Percentiles rank a stretch among this genome's conserved stretches.
phyloP scores from a whole-genome alignment of 2,329 filamentous ascomycete genomes.

The Botrytis byssoidea region DNA sequence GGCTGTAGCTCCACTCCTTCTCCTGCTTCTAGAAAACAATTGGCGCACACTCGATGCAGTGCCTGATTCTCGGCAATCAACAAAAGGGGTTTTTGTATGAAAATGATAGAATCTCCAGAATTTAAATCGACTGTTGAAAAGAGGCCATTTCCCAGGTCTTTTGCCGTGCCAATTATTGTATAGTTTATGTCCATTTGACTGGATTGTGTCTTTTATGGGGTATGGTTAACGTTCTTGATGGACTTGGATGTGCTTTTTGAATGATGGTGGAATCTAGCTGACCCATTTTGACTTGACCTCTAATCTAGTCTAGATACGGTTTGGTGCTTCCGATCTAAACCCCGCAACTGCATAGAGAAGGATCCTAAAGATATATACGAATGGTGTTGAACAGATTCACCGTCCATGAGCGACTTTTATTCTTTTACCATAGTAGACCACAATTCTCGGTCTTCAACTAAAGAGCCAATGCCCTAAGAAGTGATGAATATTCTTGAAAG shows the following conservation, averaged over 20 bases:
- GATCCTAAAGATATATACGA: not conserved
- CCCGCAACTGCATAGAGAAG: constrained; percentile 2
- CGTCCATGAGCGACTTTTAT: not conserved
- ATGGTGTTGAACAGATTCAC: not conserved
- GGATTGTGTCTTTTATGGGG: not conserved
- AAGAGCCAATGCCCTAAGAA: not conserved
- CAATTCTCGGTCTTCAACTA: too few relatives aligned
- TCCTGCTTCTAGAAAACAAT: constrained; percentile 29
- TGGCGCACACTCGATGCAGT: constrained; percentile 34
- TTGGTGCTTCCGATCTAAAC: constrained; percentile 11
- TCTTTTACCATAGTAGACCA: too few relatives aligned
- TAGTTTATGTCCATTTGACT: constrained; percentile 25
- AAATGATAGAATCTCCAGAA: constrained; percentile 30
- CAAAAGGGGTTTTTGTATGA: constrained; percentile 31
- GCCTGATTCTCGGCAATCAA: constrained; percentile 35
- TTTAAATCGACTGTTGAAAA: constrained; percentile 25
- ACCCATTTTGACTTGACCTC: not conserved
- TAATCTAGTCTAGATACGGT: constrained; percentile 3
- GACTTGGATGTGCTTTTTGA: not conserved
- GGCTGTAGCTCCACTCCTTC: constrained; percentile 26
- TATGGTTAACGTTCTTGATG: not conserved
- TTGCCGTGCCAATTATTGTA: constrained; percentile 21
- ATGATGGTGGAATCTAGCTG: not conserved
- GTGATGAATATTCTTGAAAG: not conserved
- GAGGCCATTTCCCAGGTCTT: constrained; percentile 30